Base-by-base conservation (phyloP, 2,329 filamentous ascomycete genomes). In the Sclerotinia borealis region DNA sequence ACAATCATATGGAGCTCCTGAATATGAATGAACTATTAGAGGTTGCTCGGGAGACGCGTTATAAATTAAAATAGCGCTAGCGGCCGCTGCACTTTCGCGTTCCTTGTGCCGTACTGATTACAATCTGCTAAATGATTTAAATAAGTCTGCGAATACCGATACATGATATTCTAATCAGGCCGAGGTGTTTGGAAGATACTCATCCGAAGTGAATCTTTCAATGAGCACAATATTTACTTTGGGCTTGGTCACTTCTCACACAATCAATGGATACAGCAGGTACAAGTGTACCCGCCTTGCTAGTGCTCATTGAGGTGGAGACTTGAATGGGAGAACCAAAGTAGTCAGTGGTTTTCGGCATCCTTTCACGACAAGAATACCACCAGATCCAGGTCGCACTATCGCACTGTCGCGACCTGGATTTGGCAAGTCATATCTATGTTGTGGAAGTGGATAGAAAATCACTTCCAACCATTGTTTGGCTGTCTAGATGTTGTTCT, bases 41-140 rank as follows among this genome's bases (percentile, higher is more conserved):
- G 13, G 48, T 43, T 61, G 59, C 58, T 60, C 47, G 36, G 45
- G 58, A 51, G 58, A 60, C 58, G 58, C 58, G 58, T 41, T 41
- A 13, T 58, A 7, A 22, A 58, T 45, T 58, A 36, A 58, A 45
- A 47, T 36, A 47, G 13, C 54, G 29, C 54, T 58, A 58, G 39
- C 54, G 54, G 54, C 54, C 54, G 54, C 54, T 45, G n/a, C n/a
- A 19, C 8, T 19, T 19, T 47, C 54, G 29, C 39, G 39, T 15
- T n/a, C n/a, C 43, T 45, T 19, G 4, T 45, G 43, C 43, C n/a
- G 19, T 45, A 45, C 43, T 10, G 11, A 45, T 22, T 5, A 41
- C 13, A 17, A 15, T 39, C n/a, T n/a, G n/a, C n/a, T n/a, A n/a
- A n/a, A n/a, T n/a, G n/a, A n/a, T n/a, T n/a, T n/a, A n/a, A n/a